Base-by-base conservation (phyloP, 495 filamentous ascomycete genomes). In the Acidomyces sp. region DNA sequence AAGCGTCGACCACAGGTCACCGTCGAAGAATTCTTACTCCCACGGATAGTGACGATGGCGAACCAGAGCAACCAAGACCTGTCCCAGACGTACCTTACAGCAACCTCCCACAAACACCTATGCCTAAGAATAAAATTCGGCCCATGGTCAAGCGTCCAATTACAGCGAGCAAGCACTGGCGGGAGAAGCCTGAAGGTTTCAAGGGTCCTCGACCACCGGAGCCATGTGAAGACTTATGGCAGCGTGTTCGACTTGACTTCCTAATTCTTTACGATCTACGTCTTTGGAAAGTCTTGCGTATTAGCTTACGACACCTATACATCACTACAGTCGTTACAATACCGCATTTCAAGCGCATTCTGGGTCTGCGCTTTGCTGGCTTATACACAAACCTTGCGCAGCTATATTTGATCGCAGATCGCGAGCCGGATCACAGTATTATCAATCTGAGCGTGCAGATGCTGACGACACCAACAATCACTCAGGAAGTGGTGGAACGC, bases 401-500 rank as follows among this genome's bases (percentile, higher is more conserved):
- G 57, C 62, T 99, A 1, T 99, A 96, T 56, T 73, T 99, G 12
- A 87, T 99, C 51, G 87, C 90, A 3, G 90, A 99, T 54, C 72
- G 90, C 36, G 90, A 99, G 54, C 88, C 90, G 0, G 90, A 99
- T 51, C 87, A 95, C 56, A 96, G 90, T 3, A 96, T 99, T 53
- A 92, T 99, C 65, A 95, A 93, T 54, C 71, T 96, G 32, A 94
- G 87, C 0, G 57, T 95, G 31, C 90, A 99, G 54, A 93, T 96
- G 74, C 67, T 99, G 32, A 96, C 90, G 0, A 94, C 90, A 0
- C 85, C 90, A 3, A 90, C 87, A 2, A 96, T 96, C 52, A 95
- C 87, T 0, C 79, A 82, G 41, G 90, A 99, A 59, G 81, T 94
- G 30, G 82, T 96, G 2, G 77, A 86, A 43, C 75, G 87, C 26